Base-by-base conservation (phyloP, 148 eudicot genomes). In the Hydrangea macrophylla region DNA sequence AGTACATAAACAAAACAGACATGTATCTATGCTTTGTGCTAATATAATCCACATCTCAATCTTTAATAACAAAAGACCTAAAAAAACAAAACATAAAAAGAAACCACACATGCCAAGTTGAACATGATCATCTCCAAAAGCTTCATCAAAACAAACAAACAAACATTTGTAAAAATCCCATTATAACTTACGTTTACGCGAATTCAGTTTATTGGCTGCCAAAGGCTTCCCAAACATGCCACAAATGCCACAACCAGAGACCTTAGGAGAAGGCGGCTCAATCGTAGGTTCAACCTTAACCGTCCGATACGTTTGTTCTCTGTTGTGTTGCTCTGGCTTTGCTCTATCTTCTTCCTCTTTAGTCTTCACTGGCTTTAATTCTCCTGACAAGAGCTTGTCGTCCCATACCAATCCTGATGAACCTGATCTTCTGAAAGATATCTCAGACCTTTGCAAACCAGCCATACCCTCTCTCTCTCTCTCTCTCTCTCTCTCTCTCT, bases 401-500 rank as follows among this genome's bases (percentile, higher is more conserved):
- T 88, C 94, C 97, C 97, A 91, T 10, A 88, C 80, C 60, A 86
- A 59, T 25, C 97, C 97, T 42, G 97, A 91, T 26, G 97, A 91
- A 15, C 96, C 91, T 56, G 81, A 81, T 55, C 93, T 84, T 69
- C 96, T 84, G 15, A 84, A 88, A 37, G 92, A 84, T 63, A 75
- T 70, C 20, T 70, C 78, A 36, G 96, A 88, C 79, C 96, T 84
- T 71, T 78, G 88, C 71, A 91, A 77, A 5, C 86, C 89, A 30
- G 33, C 94, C 97, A 86, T 88, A 20, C 22, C 33, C 50, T 12
- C 20, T 31, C 59, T 44, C 59, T 75, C 57, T 55, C 45, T 65
- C 61, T 61, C 64, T 36, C 42, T 58, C 33, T 54, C 62, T 53
- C 55, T 67, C 26, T 67, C 28, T 61, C 25, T 55, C 39, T 31